Base-by-base conservation (phyloP, 805 yeast species). In the Wickerhamiella shivajii region DNA sequence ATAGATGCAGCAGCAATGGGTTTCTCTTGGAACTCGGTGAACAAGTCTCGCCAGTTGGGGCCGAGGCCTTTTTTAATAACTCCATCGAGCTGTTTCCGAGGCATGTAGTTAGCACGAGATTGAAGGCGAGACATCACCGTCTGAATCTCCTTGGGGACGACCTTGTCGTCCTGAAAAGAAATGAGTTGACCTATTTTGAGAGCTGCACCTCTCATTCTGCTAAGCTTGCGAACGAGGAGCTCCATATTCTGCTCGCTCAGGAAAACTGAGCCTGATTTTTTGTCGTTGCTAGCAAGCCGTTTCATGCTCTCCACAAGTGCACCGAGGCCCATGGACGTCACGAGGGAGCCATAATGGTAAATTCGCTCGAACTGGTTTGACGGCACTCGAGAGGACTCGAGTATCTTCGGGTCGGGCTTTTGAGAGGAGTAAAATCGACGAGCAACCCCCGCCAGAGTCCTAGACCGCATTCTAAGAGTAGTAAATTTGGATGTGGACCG, bases 171-270 rank as follows among this genome's bases (percentile, higher is more conserved):
- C 56, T 90, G 98, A 55, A 90, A 87, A 2, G 95, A 81, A 55
- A 90, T 60, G 77, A 90, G 71, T 57, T 90, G 98, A n/a, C 98
- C 98, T 36, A 90, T 69, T 51, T 90, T 90, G 50, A 90, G 63
- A 3, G 98, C 98, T 2, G 97, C 98, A n/a, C 98, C 98, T 50
- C 98, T 69, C 98, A 90, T 90, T 50, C 80, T 74, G 33, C 90
- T 71, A 46, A 90, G 72, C 53, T 83, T 84, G 46, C 71, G 73
- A 9, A 93, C 93, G 62, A 90, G 71, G 34, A 92, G 57, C 47
- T 87, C 94, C 27, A 90, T 74, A 53, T 87, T 90, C 12, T 69
- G 67, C 5, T 93, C 85, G 3, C 80, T 75, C 45, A 90, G 61
- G 2, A 92, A 61, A 27, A 83, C 51, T 18, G 66, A 59, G 2